Evolutionary conservation across 2,329 filamentous ascomycete species (phyloP), one percentile per base, ranked within the genome.

Genomic region (Stenocarpella maydis): DNA sequence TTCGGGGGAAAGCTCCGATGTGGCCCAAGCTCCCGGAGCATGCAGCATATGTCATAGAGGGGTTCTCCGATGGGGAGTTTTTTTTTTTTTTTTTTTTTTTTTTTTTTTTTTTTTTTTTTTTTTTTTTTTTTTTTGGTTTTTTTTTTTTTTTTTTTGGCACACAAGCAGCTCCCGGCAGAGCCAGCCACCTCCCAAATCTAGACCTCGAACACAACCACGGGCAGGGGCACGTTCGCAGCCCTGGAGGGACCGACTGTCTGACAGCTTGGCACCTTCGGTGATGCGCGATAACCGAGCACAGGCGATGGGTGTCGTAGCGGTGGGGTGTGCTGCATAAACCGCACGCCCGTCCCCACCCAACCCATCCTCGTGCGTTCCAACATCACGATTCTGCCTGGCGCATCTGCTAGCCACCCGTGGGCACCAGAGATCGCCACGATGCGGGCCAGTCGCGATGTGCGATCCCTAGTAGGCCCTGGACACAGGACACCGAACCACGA

Each of bases 241-340:
- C 19, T 37, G 34, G 34, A 37, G 34, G 34, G 34, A 37, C 5
- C 9, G 39, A 54, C n/a, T 34, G 41, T 26, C 43, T 55, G 52
- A 58, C 37, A 37, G 24, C 49, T 53, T 65, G 34, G 43, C 49
- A 50, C 21, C 52, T 31, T 47, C 65, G 47, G 41, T 41, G 65
- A 67, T 67, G 52, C 65, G 65, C 65, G 65, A 67, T 67, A 67
- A 45, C 65, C 65, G 65, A 67, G 52, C 39, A 43, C 28, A 63
- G 43, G 28, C 58, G 43, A 63, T 63, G 58, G 47, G 43, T 28
- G 58, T 31, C 37, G 58, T 49, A 43, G 58, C 14, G 39, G 55
- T 61, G 58, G 58, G 26, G 58, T 61, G 58, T 21, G 26, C 58
- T 34, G 52, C 31, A 54, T 34, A 37, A n/a, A 12, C 43, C 34